Evolutionary conservation across 169 alveolate genomes (phyloP).

Genomic region (Plasmodium adleri): DNA sequence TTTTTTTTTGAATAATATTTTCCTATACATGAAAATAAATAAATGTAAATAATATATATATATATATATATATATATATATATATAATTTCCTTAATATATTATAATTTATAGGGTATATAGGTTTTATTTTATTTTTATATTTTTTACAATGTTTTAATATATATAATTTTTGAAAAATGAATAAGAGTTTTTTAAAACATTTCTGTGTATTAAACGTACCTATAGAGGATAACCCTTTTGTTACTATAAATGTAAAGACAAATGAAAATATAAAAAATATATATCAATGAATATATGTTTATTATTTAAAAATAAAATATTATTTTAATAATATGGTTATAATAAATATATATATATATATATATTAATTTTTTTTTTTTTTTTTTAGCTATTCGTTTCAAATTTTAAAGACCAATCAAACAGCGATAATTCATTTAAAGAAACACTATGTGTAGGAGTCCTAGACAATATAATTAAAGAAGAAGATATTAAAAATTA

Average conservation of each 20-base stretch:
- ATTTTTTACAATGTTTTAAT: not conserved
- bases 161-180: conserved; percentile 26
- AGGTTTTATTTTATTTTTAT: not conserved
- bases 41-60: too few relatives aligned
- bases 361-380: not conserved
- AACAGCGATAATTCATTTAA: not conserved
- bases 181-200: conserved; percentile 24
- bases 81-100: conserved; percentile 8
- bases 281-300: not conserved
- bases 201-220: conserved; percentile 42
- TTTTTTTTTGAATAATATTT: too few relatives aligned
- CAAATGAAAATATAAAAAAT: not conserved
- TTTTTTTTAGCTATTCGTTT: conserved; percentile 31
- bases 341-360: not conserved
- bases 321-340: not conserved
- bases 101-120: not conserved
- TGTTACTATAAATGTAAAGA: conserved; percentile 46
- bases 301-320: not conserved
- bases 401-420: conserved; percentile 25
- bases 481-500: conserved; percentile 26
- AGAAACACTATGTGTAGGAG: conserved; percentile 52
- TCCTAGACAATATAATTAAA: conserved; percentile 48
- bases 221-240: conserved; percentile 50
- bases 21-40: too few relatives aligned
- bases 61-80: not conserved